Evolutionary conservation across 768 basidiomycete genomes (phyloP).

Genomic region (Hypholoma sublateritium): DNA sequence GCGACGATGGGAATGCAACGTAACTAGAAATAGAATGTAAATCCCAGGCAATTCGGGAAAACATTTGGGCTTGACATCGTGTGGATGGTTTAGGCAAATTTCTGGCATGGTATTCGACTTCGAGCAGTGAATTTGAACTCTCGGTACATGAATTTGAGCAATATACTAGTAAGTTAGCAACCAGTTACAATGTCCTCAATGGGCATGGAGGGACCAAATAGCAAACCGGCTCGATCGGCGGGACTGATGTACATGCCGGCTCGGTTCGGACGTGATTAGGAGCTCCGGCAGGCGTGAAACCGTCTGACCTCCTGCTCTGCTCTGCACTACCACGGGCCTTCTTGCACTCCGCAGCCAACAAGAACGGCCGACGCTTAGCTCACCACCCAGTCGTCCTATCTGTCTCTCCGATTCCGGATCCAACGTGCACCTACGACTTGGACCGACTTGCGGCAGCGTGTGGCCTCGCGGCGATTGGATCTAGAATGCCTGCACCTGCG

Average conservation of each 20-base stretch:
- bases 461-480: constrained; percentile 6
- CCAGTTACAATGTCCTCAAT: too few relatives aligned
- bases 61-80: too few relatives aligned
- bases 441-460: neutral
- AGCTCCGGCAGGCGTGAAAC: neutral
- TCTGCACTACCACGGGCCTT: neutral
- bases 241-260: neutral
- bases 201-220: too few relatives aligned
- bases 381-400: neutral
- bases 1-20: too few relatives aligned
- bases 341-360: neutral
- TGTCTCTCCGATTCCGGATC: neutral
- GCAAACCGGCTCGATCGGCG: neutral
- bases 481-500: constrained; percentile 36
- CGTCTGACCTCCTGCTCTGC: neutral
- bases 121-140: too few relatives aligned
- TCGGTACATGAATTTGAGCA: too few relatives aligned
- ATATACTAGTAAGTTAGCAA: too few relatives aligned
- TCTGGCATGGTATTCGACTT: too few relatives aligned
- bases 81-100: too few relatives aligned
- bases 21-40: too few relatives aligned
- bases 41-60: too few relatives aligned
- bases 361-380: neutral
- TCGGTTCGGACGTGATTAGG: neutral
- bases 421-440: too few relatives aligned